Evolutionary conservation across 1,284 basidiomycete genomes (phyloP), one percentile per base, ranked within the genome.

Genomic region (Austroboletus novae-zelandiae): DNA sequence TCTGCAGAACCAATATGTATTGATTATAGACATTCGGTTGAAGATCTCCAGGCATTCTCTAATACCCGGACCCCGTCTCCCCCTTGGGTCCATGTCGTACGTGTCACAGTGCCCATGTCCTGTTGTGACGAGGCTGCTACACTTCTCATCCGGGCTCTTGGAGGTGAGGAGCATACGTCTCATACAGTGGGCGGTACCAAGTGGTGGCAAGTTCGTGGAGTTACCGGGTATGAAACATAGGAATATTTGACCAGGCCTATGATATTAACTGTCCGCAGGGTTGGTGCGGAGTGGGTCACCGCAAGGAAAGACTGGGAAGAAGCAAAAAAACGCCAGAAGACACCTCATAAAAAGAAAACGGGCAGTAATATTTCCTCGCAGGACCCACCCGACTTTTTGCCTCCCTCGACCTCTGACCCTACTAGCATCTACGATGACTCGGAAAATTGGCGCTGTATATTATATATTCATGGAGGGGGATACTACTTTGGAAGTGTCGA

Each of bases 131-230:
- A 86, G 27, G 92, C 96, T 0, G 93, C 96, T 1, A 70, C 74
- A 7, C 71, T 83, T 55, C 77, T 99, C 40, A 84, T 95, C 48
- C 74, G 82, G 51, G 93, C 86, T 1, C 76, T 99, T 11, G 95
- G 96, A 1, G 93, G 94, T 9, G 82, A 89, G 56, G 86, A 88
- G 30, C 74, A 78, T 46, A 82, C 90, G 9, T 81, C 83, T 57
- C 80, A 79, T 48, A 67, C 94, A 25, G 85, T 94, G 2, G 95
- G 95, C 15, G 96, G 95, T 2, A 84, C 84, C 8, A 94, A 94
- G 62, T 98, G 96, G 94, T 98, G 95, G 96, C 94, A 95, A 67
- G 89, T 94, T 17, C 83, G 92, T 32, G 85, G 87, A n/a, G 68
- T 83, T 52, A 73, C 74, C 64, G 92, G 78, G 89, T 93, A 59